These are phyloP conservation scores for Sclerotinia spermophila DNA, from an alignment of 2,329 filamentous ascomycete species.

Conservation along the genomic window DNA sequence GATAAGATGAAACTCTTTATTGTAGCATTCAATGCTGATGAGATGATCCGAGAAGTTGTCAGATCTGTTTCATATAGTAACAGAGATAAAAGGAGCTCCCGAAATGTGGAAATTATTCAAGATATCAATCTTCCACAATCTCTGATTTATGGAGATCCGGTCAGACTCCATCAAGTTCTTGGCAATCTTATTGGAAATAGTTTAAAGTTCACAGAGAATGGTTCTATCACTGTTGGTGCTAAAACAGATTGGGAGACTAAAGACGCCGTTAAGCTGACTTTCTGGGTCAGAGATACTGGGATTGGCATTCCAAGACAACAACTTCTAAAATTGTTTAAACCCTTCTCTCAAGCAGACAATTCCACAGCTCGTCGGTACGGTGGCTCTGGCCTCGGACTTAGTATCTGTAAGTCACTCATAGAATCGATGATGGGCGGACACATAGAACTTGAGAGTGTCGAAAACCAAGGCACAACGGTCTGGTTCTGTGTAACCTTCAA, in stretches of 20 bases:
- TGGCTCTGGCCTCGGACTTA: conserved; percentile 84
- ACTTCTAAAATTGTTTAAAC: conserved; percentile 81
- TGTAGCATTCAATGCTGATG: conserved; percentile 63
- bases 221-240: conserved; percentile 79
- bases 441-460: conserved; percentile 76
- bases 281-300: conserved; percentile 84
- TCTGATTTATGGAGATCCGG: conserved; percentile 67
- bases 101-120: conserved; percentile 60
- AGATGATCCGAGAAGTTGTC: conserved; percentile 64
- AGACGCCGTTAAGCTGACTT: conserved; percentile 70
- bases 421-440: conserved; percentile 87
- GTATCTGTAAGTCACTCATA: conserved; percentile 91
- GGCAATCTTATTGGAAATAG: conserved; percentile 90
- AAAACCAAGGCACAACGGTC: conserved; percentile 65
- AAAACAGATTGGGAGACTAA: conserved; percentile 67
- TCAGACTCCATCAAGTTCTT: conserved; percentile 63
- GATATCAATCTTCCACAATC: conserved; percentile 67
- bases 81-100: conserved; percentile 57
- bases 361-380: conserved; percentile 89
- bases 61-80: conserved; percentile 65
- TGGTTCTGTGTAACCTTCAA: conserved; percentile 84
- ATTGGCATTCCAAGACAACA: conserved; percentile 85
- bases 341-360: conserved; percentile 88
- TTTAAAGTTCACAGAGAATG: conserved; percentile 87
- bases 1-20: conserved; percentile 80